These are phyloP conservation scores for Ogataea trehalophila DNA, from an alignment of 805 yeast species.

Conservation along the genomic window DNA sequence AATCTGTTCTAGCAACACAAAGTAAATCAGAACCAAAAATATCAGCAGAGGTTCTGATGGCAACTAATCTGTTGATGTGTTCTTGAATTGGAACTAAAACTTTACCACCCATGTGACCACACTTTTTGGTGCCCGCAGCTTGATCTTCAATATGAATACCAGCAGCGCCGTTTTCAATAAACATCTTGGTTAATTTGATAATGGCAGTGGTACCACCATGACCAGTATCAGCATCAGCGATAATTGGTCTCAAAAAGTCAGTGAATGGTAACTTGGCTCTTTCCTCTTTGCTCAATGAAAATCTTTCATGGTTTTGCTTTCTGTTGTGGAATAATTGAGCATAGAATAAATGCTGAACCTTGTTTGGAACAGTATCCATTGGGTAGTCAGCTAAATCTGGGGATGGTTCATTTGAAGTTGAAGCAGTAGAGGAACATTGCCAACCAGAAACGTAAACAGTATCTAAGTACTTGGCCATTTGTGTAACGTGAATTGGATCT, in stretches of 20 bases:
- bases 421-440: constrained; percentile 98
- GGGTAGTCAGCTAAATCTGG: constrained; percentile 99
- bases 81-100: constrained; percentile 97
- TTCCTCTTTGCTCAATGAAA: constrained; percentile 53
- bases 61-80: constrained; percentile 90
- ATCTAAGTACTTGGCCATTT: constrained; percentile 94
- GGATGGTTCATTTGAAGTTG: constrained; percentile 95
- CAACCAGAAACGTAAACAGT: constrained; percentile 94
- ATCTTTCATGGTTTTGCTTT: constrained; percentile 86
- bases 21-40: constrained; percentile 82
- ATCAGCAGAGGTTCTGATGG: constrained; percentile 94
- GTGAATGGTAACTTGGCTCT: constrained; percentile 67
- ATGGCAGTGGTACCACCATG: constrained; percentile 98
- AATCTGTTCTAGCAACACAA: constrained; percentile 92
- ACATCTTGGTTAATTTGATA: constrained; percentile 90
- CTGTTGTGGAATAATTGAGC: constrained; percentile 97
- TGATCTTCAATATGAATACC: constrained; percentile 99
- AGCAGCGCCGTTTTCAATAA: constrained; percentile 97
- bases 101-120: constrained; percentile 99
- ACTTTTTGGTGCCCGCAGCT: constrained; percentile 97
- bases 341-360: constrained; percentile 93
- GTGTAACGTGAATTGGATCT: constrained; percentile 93
- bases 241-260: constrained; percentile 89
- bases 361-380: constrained; percentile 97
- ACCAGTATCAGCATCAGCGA: constrained; percentile 98